Evolutionary conservation across 495 filamentous ascomycete species (phyloP).

Genomic region (Penicillium taxi): DNA sequence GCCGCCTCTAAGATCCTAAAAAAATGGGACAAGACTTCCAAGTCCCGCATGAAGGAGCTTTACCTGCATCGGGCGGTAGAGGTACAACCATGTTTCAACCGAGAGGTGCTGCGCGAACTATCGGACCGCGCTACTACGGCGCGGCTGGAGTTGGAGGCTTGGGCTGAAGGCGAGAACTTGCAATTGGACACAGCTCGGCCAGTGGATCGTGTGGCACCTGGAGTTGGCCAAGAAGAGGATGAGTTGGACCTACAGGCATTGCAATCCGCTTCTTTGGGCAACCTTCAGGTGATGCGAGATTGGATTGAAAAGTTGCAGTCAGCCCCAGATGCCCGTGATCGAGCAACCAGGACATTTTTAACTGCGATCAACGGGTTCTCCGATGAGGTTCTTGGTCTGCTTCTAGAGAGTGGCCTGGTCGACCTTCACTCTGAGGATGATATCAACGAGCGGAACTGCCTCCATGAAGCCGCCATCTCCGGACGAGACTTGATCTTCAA

Average conservation of each 20-base stretch:
- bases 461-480: conserved; percentile 91
- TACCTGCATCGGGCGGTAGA: conserved; percentile 94
- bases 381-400: conserved; percentile 61
- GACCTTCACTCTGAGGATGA: conserved; percentile 87
- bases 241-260: conserved; percentile 85
- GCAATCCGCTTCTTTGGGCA: conserved; percentile 73
- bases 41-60: conserved; percentile 95
- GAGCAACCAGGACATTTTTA: conserved; percentile 81
- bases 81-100: conserved; percentile 96
- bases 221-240: conserved; percentile 66
- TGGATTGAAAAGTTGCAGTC: conserved; percentile 50
- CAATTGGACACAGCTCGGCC: conserved; percentile 59
- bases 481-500: conserved; percentile 69
- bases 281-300: conserved; percentile 52
- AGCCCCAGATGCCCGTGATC: conserved; percentile 54
- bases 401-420: conserved; percentile 73
- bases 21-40: conserved; percentile 99
- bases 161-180: conserved; percentile 92
- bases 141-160: conserved; percentile 84
- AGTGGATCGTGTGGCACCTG: conserved; percentile 52
- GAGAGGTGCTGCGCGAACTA: conserved; percentile 88
- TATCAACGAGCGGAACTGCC: conserved; percentile 92
- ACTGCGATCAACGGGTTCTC: conserved; percentile 80
- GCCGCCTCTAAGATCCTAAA: conserved; percentile 98
- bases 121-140: conserved; percentile 94